Evolutionary conservation across 2,329 filamentous ascomycete species (phyloP), one percentile per base, ranked within the genome.

Genomic region (Sporothrix sp.): DNA sequence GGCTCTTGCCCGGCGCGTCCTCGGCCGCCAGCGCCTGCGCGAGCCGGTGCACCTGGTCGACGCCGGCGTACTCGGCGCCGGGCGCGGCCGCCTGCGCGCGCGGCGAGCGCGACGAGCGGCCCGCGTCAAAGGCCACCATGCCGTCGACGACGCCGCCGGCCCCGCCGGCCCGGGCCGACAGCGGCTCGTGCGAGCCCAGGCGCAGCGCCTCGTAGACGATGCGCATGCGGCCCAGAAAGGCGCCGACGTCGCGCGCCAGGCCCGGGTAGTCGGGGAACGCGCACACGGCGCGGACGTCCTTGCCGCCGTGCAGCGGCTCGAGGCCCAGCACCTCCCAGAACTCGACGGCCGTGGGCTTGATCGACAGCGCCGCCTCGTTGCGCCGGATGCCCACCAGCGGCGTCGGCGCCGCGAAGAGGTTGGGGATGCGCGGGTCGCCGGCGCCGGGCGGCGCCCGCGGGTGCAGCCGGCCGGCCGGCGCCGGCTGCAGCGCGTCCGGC

Each of bases 311-410:
- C 8, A 79, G 78, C 3, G 87, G 87, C 2, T 79, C 79, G 2
- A 95, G 72, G 0, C 86, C 85, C 16, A 94, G 69, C 42, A 82
- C 81, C 61, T 93, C 87, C 88, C 87, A 94, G 60, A 93, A 95
- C 1, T 75, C 69, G 18, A 91, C 69, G 0, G 85, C 84, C 1
- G 86, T 78, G 2, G 87, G 85, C 20, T 91, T 70, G 35, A 94
- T 71, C 10, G 88, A 87, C 51, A 89, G 75, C 43, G 76, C 78
- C 2, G 75, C 74, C 35, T 88, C 84, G 18, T 81, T 78, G 48
- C 87, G 75, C 44, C 82, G 81, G 10, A 94, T 71, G 57, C 87
- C 81, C 33, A 93, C 69, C 59, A 86, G 82, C 1, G 87, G 86
- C 0, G 81, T 71, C 1, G 78, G 75, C 2, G 93, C 77, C 36